Percentiles rank a stretch among this genome's conserved stretches.
phyloP scores from a whole-genome alignment of 208 protist genomes.

The Trypanosoma congolense region DNA sequence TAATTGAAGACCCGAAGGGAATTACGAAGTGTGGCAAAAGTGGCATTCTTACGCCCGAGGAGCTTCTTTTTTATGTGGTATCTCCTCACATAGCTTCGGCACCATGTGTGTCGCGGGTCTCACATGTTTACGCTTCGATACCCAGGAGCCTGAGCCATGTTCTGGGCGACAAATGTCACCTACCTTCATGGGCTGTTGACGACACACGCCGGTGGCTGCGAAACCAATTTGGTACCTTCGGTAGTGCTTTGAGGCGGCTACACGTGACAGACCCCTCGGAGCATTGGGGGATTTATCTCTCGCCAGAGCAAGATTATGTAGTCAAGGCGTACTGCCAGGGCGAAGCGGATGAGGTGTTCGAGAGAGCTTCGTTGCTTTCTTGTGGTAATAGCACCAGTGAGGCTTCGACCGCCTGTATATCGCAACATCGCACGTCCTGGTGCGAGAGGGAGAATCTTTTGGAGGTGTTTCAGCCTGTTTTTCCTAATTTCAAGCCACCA shows the following conservation, averaged over 20 bases:
- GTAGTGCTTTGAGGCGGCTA: slow-evolving; percentile 11
- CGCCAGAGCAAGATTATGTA: slow-evolving; percentile 17
- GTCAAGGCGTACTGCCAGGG: slow-evolving; percentile 25
- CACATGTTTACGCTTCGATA: slow-evolving; percentile 9
- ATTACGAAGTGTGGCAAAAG: not conserved
- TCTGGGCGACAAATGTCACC: not conserved
- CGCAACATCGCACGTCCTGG: not conserved
- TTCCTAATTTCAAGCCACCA: slow-evolving; percentile 28
- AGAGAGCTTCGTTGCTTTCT: slow-evolving; percentile 4
- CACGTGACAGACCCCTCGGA: slow-evolving; percentile 7
- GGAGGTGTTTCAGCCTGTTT: slow-evolving; percentile 17
- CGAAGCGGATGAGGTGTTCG: slow-evolving; percentile 26
- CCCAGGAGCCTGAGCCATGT: not conserved
- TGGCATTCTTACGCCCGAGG: not conserved
- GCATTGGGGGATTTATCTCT: slow-evolving; percentile 36
- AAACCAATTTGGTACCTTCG: slow-evolving; percentile 19
- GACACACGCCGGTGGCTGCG: slow-evolving; percentile 22
- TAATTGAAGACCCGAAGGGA: not conserved
- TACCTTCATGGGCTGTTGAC: not conserved
- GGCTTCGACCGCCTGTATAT: not conserved
- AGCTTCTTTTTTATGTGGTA: slow-evolving; percentile 16
- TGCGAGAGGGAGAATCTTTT: slow-evolving; percentile 16
- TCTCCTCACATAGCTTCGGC: slow-evolving; percentile 12
- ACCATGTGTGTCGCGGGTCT: slow-evolving; percentile 16
- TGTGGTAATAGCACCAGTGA: not conserved